Conservation (phyloP, 441 rosid species). For the Breynia disticha region DNA sequence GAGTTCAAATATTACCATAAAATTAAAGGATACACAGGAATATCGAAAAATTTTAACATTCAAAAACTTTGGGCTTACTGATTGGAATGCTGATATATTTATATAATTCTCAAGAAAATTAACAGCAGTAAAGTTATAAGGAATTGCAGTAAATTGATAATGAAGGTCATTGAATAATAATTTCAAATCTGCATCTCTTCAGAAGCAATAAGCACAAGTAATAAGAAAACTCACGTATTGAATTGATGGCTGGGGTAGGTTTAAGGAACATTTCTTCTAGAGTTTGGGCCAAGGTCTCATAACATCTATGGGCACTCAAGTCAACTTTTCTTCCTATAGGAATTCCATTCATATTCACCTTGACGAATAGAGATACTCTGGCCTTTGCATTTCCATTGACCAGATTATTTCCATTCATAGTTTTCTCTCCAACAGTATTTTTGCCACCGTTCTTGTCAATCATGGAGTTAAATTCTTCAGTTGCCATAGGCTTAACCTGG, state of each 20-base stretch:
- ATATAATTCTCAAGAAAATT: constrained; percentile 1
- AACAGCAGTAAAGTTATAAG: neutral
- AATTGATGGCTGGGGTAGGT: constrained; percentile 23
- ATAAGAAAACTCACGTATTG: constrained; percentile 23
- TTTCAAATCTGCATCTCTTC: no score
- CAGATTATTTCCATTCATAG: constrained; percentile 13
- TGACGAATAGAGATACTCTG: constrained; percentile 55
- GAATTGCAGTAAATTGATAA: no score
- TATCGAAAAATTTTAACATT: neutral
- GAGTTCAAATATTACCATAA: neutral
- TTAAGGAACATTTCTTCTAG: constrained; percentile 68
- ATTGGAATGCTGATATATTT: constrained; percentile 3
- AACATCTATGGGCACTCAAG: constrained; percentile 58
- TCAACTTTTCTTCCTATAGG: constrained; percentile 87
- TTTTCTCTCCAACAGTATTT: constrained; percentile 19
- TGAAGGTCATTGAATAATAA: no score
- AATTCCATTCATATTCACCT: constrained; percentile 89
- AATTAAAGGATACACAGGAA: neutral
- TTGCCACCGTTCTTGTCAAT: constrained; percentile 30
- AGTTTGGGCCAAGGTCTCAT: constrained; percentile 53
- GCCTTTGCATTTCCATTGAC: constrained; percentile 21
- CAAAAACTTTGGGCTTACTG: neutral
- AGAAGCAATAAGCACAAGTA: neutral
- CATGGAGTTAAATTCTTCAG: constrained; percentile 37
- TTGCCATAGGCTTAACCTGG: constrained; percentile 41